Base-by-base conservation (phyloP, 2,329 filamentous ascomycete genomes). In the Esteya vermicola region DNA sequence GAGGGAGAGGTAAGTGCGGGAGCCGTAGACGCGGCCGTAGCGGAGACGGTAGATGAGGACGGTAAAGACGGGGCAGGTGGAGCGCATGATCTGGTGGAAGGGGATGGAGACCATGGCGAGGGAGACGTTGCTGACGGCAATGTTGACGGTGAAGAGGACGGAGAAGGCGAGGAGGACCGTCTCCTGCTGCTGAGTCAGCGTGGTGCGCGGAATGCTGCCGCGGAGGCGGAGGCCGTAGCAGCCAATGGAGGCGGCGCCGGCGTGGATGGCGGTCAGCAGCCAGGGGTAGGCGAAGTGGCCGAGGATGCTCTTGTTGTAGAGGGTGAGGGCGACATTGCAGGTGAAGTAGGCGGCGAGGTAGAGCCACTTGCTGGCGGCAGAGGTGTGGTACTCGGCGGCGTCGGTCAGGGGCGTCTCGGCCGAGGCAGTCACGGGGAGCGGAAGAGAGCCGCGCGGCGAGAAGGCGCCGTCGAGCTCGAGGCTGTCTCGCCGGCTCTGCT, bases 81-180 rank as follows among this genome's bases (percentile, higher is more conserved):
- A 75, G 46, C 74, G 67, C 55, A 78, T 68, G 43, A 75, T 72
- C 54, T 78, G 74, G 54, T 78, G 75, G 55, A 78, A 78, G 3
- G 75, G 70, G n/a, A 78, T 70, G 1, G 74, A 77, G 18, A 49
- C 47, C 46, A 49, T 48, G 28, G 47, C 47, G 35, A 49, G 32
- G 0, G 48, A 49, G 12, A 49, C 48, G 25, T 50, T 50, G 32
- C 45, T 47, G 16, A 50, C 41, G 43, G 48, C 48, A 38, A 50
- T 50, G 45, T 50, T 50, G 40, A 50, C 16, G 37, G 48, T 50
- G 35, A 50, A 50, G 20, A 50, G 43, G 14, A 50, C 46, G 3
- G 41, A 44, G 8, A 49, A 44, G 28, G 32, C 46, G 5, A 48
- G 38, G 27, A 49, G 43, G 16, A 43, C 43, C 6, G 39, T 28